Conservation (phyloP, 2,329 filamentous ascomycete genomes). For the Talaromyces sp. region DNA sequence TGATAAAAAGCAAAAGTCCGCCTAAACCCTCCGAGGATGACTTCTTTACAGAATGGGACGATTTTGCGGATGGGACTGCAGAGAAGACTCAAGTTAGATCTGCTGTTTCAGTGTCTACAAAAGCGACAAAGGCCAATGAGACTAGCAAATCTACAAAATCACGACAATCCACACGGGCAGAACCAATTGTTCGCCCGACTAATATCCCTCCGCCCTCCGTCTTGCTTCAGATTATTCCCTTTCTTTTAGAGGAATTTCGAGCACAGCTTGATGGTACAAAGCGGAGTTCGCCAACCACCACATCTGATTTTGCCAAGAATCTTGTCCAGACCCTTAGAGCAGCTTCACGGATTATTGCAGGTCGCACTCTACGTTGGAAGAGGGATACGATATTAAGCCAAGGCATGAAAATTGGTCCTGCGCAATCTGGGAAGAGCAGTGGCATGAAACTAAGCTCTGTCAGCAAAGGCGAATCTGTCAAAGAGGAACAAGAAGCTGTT, state of each 20-base stretch:
- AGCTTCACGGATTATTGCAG: conserved; percentile 76
- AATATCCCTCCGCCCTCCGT: conserved; percentile 88
- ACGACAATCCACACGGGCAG: conserved; percentile 3
- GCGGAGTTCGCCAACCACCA: conserved; percentile 49
- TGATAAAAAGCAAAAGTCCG: conserved; percentile 20
- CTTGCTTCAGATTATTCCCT: conserved; percentile 71
- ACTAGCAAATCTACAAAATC: conserved; percentile 1
- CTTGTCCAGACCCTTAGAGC: conserved; percentile 46
- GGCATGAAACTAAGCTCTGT: conserved; percentile 89
- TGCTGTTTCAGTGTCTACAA: neutral
- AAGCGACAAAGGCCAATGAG: neutral
- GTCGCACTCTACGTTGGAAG: conserved; percentile 85
- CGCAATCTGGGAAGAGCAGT: conserved; percentile 62
- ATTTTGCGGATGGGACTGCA: conserved; percentile 41
- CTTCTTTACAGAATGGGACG: conserved; percentile 53
- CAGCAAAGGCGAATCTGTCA: conserved; percentile 75
- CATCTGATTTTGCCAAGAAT: conserved; percentile 22
- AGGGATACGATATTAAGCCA: conserved; percentile 80
- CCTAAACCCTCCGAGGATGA: conserved; percentile 29
- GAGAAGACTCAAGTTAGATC: neutral
- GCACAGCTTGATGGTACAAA: conserved; percentile 64
- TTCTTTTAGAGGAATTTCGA: conserved; percentile 64
- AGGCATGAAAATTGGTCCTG: conserved; percentile 78
- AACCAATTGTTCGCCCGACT: conserved; percentile 58
- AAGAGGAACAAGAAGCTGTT: conserved; percentile 79